Percentiles rank a stretch among this genome's conserved stretches.
Conservation (phyloP, 2,329 filamentous ascomycete genomes). For the Colletotrichum sp. region DNA sequence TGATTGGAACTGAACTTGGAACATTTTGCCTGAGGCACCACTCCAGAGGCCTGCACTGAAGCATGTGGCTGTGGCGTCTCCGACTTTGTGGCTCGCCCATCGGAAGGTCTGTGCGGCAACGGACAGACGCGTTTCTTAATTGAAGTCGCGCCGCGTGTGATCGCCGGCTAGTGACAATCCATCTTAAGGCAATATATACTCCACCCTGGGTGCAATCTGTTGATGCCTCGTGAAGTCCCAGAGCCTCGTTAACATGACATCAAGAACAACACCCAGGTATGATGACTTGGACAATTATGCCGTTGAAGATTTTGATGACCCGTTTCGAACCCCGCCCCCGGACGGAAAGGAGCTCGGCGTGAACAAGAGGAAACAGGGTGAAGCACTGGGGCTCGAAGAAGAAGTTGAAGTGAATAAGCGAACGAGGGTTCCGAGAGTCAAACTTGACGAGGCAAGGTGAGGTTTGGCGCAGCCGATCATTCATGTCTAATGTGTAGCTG, state of each 20-base stretch:
- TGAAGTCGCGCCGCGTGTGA: neutral
- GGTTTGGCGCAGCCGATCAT: neutral
- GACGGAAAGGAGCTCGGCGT: slow-evolving; percentile 34
- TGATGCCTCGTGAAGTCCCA: neutral
- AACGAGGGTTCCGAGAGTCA: slow-evolving; percentile 73
- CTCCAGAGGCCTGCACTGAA: neutral
- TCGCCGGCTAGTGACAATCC: neutral
- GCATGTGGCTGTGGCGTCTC: neutral
- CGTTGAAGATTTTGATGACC: slow-evolving; percentile 55
- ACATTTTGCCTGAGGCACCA: neutral
- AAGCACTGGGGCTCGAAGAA: slow-evolving; percentile 79
- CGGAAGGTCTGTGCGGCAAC: neutral
- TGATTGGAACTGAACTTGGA: neutral
- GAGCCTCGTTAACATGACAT: neutral
- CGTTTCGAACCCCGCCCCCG: slow-evolving; percentile 52
- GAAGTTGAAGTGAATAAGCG: slow-evolving; percentile 84
- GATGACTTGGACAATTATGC: slow-evolving; percentile 82
- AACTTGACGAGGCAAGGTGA: slow-evolving; percentile 83
- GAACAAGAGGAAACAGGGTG: slow-evolving; percentile 54
- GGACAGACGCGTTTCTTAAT: neutral
- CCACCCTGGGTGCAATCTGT: neutral
- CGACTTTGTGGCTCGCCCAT: neutral
- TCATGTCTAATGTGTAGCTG: neutral
- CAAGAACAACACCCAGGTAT: slow-evolving; percentile 46
- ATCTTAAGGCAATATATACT: neutral